Conservation (phyloP, 257 asterid genomes). For the Ocimum tenuiflorum region DNA sequence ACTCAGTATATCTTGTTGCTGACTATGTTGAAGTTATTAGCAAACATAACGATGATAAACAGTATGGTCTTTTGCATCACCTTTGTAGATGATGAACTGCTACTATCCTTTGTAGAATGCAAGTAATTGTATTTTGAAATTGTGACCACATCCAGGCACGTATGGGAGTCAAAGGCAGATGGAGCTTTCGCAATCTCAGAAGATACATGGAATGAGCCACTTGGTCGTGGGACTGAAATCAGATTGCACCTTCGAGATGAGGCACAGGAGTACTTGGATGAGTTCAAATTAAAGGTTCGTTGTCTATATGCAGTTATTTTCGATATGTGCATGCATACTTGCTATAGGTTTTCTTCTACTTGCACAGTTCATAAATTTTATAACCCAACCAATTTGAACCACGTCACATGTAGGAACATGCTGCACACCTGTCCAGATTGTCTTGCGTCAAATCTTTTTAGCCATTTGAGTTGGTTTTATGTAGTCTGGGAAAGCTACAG, state of each 20-base stretch:
- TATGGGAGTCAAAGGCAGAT: constrained; percentile 97
- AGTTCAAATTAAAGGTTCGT: constrained; percentile 70
- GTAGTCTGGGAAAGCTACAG: not conserved
- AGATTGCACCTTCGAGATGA: constrained; percentile 87
- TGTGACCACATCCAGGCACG: constrained; percentile 40
- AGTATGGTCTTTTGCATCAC: constrained; percentile 37
- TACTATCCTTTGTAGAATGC: not conserved
- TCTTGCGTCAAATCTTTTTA: not conserved
- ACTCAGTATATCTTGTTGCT: constrained; percentile 90
- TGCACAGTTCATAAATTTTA: not conserved
- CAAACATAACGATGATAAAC: constrained; percentile 87
- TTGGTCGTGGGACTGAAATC: constrained; percentile 94
- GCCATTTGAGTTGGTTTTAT: not conserved
- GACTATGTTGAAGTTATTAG: constrained; percentile 93
- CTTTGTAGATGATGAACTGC: not conserved
- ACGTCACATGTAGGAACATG: not conserved
- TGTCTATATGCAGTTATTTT: not conserved
- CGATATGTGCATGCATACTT: not conserved
- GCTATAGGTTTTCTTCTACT: not conserved
- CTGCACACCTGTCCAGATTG: not conserved
- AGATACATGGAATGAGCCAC: constrained; percentile 87
- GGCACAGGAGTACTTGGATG: constrained; percentile 84
- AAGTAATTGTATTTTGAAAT: not conserved
- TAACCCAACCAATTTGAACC: not conserved
- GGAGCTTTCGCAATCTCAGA: constrained; percentile 93